Evolutionary conservation across 441 rosid genomes (phyloP), one percentile per base, ranked within the genome.

Genomic region (Dalechampia spathulata): DNA sequence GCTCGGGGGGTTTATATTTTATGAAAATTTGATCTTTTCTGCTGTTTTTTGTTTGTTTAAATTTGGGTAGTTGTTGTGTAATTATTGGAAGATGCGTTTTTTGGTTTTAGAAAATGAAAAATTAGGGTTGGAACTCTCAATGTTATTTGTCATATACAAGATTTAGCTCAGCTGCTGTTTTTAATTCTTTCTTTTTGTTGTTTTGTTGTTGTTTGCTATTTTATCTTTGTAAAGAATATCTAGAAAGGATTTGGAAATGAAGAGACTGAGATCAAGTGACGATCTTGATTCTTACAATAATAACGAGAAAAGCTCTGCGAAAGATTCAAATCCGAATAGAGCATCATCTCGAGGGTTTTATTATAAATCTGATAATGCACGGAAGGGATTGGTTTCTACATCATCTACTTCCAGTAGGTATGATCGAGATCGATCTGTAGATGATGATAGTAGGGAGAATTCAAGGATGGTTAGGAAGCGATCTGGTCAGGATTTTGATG

Each of bases 191-290:
- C 34, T 30, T 8, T 30, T 30, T 4, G 34, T 4, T 30, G 4
- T 8, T 30, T 30, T 4, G 34, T 30, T 30, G 34, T 30, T 3
- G 45, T 7, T 61, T 47, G 38, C 23, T 44, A 6, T 40, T 37
- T 22, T 55, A 23, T 26, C 9, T 47, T 27, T 21, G 32, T 30
- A 30, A 23, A n/a, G n/a, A 16, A 20, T 41, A 55, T n/a, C 22
- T 28, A 2, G 30, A n/a, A 7, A 10, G 20, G 16, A 28, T 57
- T 26, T 25, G 20, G 45, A 42, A 52, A 87, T 86, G 98, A 92
- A 88, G 88, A 76, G 94, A 39, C 67, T 86, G 74, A 85, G 94
- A 75, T 89, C 98, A 50, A 86, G 83, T 61, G 86, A 82, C 34
- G 96, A 89, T 76, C 81, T 92, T 26, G 95, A 80, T 71, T 86